Evolutionary conservation across 2,329 filamentous ascomycete genomes (phyloP), one percentile per base, ranked within the genome.

Genomic region (Ramichloridium luteum): DNA sequence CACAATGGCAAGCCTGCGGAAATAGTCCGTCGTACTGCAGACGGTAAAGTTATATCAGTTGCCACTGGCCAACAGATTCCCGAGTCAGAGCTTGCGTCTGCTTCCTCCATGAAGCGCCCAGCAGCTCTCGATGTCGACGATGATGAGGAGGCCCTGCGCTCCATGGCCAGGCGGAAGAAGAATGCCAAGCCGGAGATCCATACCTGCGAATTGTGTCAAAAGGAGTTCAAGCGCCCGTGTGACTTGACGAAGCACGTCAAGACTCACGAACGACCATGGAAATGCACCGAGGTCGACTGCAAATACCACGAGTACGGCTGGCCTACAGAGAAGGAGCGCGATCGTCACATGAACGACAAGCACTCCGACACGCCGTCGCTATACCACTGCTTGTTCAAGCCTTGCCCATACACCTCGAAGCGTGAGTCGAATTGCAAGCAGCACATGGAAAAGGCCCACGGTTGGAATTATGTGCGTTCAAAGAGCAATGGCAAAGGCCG

Each of bases 171-270:
- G 36, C 79, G 85, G 45, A 92, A 92, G 72, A 93, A 93, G 73
- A 88, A 88, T 38, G 83, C 84, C 20, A 53, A 53, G 32, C 50
- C 51, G 16, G 52, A 54, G 41, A 55, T 53, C 14, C 53, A 57
- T 31, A 46, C 44, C 16, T 56, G 54, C 39, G 82, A 88, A 58
- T 80, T 92, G 57, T 96, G 88, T 62, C 76, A 74, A 57, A 94
- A 93, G 62, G 75, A 88, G 58, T 96, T 96, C 65, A 92, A 90
- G 61, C 78, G 90, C 40, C 84, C 84, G n/a, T 96, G 90, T 59
- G 90, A 98, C 56, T 66, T 96, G 37, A 94, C 85, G 45, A 96
- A 96, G 67, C 90, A 98, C 60, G 81, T 93, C 63, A 98, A 96
- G 68, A 96, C 88, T 0, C 90, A 98, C 58, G 85, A 83, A 34